phyloP scores from a whole-genome alignment of 768 basidiomycete genomes.

The Candolleomyces aberdarensis region DNA sequence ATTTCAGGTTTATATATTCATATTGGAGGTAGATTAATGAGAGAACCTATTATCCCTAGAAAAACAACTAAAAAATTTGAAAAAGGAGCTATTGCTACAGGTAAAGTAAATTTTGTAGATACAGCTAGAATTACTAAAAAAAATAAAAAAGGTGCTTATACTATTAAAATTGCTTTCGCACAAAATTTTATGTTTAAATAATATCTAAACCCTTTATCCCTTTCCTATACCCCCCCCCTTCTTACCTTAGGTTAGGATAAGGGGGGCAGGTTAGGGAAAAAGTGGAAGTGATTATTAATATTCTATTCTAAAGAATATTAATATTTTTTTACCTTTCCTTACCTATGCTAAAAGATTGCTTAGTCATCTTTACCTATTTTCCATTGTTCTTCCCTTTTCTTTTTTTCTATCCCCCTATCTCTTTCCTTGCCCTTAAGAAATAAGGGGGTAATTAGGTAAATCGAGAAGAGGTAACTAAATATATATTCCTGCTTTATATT shows the following conservation, averaged over 20 bases:
- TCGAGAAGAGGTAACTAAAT: no score
- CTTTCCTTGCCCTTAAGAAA: no score
- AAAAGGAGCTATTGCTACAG: not conserved
- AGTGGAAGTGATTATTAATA: not conserved
- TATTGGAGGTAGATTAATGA: not conserved
- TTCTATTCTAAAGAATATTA: not conserved
- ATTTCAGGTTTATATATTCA: conserved; percentile 1
- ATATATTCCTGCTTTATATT: no score
- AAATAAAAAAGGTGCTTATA: conserved; percentile 1
- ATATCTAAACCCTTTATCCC: not conserved
- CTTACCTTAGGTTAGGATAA: no score
- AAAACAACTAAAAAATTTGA: not conserved
- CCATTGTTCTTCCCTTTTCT: not conserved
- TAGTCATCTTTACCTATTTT: conserved; percentile 4
- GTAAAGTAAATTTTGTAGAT: not conserved
- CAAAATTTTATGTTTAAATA: not conserved
- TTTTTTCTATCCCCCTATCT: no score
- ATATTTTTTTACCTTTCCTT: no score
- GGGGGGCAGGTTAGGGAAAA: not conserved
- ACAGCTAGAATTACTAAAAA: not conserved
- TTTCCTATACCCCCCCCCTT: no score
- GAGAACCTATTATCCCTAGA: not conserved
- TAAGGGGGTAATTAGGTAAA: no score
- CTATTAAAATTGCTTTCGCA: not conserved
- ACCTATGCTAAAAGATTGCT: conserved; percentile 6